Conservation (phyloP, 805 yeast species). For the Candida morakotiae region DNA sequence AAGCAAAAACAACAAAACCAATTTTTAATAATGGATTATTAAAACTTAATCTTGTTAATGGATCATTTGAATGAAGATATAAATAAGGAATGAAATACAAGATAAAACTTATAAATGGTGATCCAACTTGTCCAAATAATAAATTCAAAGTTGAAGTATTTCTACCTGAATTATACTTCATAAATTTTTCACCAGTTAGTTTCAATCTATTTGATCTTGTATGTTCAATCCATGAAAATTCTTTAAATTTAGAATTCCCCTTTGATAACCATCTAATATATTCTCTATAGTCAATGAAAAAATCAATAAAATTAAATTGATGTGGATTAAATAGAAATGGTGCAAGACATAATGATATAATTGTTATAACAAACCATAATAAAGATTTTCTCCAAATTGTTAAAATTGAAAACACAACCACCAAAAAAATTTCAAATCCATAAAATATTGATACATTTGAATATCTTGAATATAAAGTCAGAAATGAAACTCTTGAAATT, state of each 20-base stretch:
- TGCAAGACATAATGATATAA: constrained; percentile 41
- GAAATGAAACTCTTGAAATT: constrained; percentile 71
- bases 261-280: constrained; percentile 70
- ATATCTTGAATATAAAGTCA: constrained; percentile 69
- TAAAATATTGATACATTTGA: constrained; percentile 72
- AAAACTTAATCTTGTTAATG: constrained; percentile 45
- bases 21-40: constrained; percentile 59
- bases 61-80: constrained; percentile 84
- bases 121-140: constrained; percentile 14
- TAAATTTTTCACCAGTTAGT: constrained; percentile 20
- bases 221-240: constrained; percentile 76
- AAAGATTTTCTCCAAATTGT: constrained; percentile 80
- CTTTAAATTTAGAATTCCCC: constrained; percentile 66
- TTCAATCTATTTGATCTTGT: constrained; percentile 29
- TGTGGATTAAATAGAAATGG: constrained; percentile 55
- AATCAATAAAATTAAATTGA: constrained; percentile 45
- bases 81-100: constrained; percentile 58
- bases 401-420: constrained; percentile 69
- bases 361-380: constrained; percentile 54
- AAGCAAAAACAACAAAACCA: constrained; percentile 46
- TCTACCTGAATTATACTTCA: constrained; percentile 4
- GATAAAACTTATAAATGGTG: constrained; percentile 13
- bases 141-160: constrained; percentile 11
- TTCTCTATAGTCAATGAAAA: constrained; percentile 47
- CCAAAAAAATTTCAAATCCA: constrained; percentile 66